Evolutionary conservation across 495 filamentous ascomycete genomes (phyloP), one percentile per base, ranked within the genome.

Genomic region (Zalerion maritima): DNA sequence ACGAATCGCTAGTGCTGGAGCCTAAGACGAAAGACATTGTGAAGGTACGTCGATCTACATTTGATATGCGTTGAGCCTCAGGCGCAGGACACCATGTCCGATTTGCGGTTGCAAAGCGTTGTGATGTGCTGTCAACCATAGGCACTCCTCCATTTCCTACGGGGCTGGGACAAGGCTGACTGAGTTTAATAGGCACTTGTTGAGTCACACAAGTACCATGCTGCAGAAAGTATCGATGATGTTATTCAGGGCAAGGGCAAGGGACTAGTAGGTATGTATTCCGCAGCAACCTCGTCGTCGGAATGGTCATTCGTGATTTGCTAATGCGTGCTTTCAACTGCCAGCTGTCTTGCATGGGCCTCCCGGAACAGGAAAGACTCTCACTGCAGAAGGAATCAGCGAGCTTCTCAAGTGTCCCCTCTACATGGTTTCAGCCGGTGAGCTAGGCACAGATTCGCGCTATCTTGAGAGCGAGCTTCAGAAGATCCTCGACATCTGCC

Each of bases 351-450:
- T 18, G n/a, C 10, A 1, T 4, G 27, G 15, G 31, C 81, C 83
- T 9, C 81, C 82, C 1, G 82, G 83, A 14, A 85, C 81, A 1
- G 84, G 84, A 26, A 93, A 93, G 59, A 92, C 84, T 0, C 62
- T 94, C 3, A 92, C 84, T 0, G 85, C 81, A 3, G 84, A 92
- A 43, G 76, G 79, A 10, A 89, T 94, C 36, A 76, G 77, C 3
- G 84, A 89, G 46, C 65, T 84, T 3, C 69, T 91, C 22, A 71
- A 77, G 42, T 75, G 79, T 20, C 85, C 85, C 1, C 55, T 94
- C 7, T 91, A 92, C 46, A 82, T 78, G 71, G 81, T 89, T 33
- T 74, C 67, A 24, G 79, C 79, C 2, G 81, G 81, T 18, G 82
- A 89, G 41, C 55, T 92, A 1, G 84, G 84, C 23, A 91, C 79